Evolutionary conservation across 1,284 basidiomycete genomes (phyloP).

Genomic region (Fistulina hepatica): DNA sequence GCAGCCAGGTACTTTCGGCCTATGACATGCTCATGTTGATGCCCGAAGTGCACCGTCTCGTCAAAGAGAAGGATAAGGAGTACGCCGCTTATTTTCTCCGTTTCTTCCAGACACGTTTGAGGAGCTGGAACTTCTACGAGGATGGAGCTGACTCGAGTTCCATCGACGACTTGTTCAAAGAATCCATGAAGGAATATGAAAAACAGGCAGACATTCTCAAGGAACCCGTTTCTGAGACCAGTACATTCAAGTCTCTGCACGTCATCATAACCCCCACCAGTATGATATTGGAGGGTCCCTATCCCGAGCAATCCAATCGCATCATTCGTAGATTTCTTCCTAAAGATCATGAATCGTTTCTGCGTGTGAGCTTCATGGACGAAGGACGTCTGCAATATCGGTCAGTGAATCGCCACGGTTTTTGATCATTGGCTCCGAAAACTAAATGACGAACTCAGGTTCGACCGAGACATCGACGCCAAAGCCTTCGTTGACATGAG

Average conservation of each 20-base stretch:
- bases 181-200: conserved; percentile 22
- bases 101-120: conserved; percentile 28
- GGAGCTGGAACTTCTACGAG: conserved; percentile 22
- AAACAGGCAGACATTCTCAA: conserved; percentile 15
- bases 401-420: no score
- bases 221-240: conserved; percentile 25
- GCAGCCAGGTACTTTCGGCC: conserved; percentile 31
- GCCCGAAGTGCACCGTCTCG: conserved; percentile 24
- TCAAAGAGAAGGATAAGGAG: conserved; percentile 21
- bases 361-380: conserved; percentile 39
- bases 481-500: conserved; percentile 21
- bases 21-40: conserved; percentile 35
- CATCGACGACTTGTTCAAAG: conserved; percentile 28
- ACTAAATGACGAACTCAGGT: no score
- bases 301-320: conserved; percentile 54
- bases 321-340: conserved; percentile 41
- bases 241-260: conserved; percentile 43
- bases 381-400: conserved; percentile 23
- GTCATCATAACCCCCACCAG: conserved; percentile 50
- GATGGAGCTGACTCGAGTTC: conserved; percentile 18
- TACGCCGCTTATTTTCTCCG: conserved; percentile 32
- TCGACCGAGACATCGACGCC: conserved; percentile 25
- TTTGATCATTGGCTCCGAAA: no score
- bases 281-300: conserved; percentile 47
- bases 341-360: conserved; percentile 40